A percentile compares a stretch with the other conserved stretches of the same genome.
These are phyloP conservation scores for Kingdonia uniflora DNA, from an alignment of 164 flowering plant genomes.

Conservation along the genomic window DNA sequence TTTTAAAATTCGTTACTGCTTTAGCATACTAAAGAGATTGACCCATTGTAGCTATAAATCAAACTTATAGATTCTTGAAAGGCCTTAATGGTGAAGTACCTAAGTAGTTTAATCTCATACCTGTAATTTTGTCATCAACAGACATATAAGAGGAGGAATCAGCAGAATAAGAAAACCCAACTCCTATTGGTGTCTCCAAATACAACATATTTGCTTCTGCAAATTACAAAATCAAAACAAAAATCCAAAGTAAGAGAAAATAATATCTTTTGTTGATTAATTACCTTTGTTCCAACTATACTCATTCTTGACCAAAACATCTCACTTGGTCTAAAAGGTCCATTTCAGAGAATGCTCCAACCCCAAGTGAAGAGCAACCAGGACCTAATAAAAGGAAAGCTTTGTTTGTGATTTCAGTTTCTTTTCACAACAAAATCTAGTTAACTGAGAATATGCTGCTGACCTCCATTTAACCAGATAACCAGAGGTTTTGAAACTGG, in stretches of 20 bases:
- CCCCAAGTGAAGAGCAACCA: constrained; percentile 98
- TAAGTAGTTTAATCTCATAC: constrained; percentile 32
- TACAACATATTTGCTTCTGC: constrained; percentile 90
- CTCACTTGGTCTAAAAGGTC: constrained; percentile 64
- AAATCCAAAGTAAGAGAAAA: constrained; percentile 1
- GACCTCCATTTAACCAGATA: constrained; percentile 91
- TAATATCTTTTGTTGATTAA: background rate
- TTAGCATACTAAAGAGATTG: too few species aligned
- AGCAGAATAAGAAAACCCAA: constrained; percentile 85
- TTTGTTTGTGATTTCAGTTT: too few species aligned
- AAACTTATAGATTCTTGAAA: too few species aligned
- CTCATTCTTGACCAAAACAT: constrained; percentile 28
- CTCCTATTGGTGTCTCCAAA: constrained; percentile 87
- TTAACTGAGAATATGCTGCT: background rate
- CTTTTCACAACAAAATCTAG: too few species aligned
- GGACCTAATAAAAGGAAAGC: constrained; percentile 55
- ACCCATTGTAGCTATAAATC: too few species aligned
- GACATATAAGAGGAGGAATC: constrained; percentile 50
- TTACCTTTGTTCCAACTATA: constrained; percentile 52
- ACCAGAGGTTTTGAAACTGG: constrained; percentile 63
- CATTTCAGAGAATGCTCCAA: constrained; percentile 98
- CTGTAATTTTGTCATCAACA: constrained; percentile 76
- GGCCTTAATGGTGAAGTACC: too few species aligned
- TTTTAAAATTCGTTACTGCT: too few species aligned
- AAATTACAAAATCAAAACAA: constrained; percentile 12